Base-by-base conservation (phyloP, 192 early-diverging fungal genomes). In the Coemansia reversa region DNA sequence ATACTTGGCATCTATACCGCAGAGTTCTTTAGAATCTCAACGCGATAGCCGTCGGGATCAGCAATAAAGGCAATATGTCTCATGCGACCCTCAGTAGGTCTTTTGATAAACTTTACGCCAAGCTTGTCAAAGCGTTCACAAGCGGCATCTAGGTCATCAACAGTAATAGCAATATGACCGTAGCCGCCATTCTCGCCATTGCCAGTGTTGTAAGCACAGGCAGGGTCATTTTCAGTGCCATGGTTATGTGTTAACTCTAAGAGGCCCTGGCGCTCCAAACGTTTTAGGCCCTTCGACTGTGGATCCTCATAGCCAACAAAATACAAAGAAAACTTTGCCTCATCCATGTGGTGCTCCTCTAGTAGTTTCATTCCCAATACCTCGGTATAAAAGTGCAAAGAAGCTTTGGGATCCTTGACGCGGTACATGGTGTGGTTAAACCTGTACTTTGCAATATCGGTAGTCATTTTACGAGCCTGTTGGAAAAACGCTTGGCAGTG, bases 371-470 rank as follows among this genome's bases (percentile, higher is more conserved):
- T 92, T 57, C 92, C 92, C 48, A 94, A 84, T 33, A 85, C 74
- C 24, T 91, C 81, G 51, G 83, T 67, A 71, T 94, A 94, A 60
- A 94, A 94, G 60, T 86, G 61, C 23, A 91, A 24, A 9, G 92
- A 91, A 18, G 75, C 82, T 67, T 90, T 76, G 50, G 91, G 88
- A 77, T 93, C 91, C 84, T 89, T 92, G 63, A 92, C 85, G 71
- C 91, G 84, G 80, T 89, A 86, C 91, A 92, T 94, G 20, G 90
- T 92, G 80, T 94, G 92, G 83, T 94, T 94, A 82, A 84, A 74
- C 58, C 78, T 51, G 62, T 81, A 81, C 29, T 62, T 81, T 14
- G 78, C 65, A 24, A 75, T 51, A 60, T 81, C 72, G 42, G 78
- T 81, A 33, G 78, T 60, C 71, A 72, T 75, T 50, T 70, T 81